Conservation (phyloP, 495 filamentous ascomycete species). For the Viridothelium virens region DNA sequence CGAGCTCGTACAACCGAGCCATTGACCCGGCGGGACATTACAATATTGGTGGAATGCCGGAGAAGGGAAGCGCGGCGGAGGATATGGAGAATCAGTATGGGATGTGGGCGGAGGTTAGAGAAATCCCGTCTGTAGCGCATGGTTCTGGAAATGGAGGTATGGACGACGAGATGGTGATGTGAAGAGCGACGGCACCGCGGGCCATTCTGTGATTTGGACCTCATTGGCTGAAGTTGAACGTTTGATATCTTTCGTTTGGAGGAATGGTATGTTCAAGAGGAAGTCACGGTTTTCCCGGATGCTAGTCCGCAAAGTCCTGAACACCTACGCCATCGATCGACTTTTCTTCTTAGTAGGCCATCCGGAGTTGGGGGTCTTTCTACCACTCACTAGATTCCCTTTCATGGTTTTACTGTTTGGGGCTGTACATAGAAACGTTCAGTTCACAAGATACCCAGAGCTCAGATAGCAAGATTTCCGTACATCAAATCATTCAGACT, state of each 20-base stretch:
- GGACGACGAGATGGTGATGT: constrained; percentile 14
- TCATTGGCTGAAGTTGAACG: neutral
- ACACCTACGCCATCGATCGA: too few species aligned
- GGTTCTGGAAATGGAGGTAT: neutral
- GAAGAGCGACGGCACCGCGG: too few species aligned
- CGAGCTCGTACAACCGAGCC: constrained; percentile 28
- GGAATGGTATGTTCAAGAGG: too few species aligned
- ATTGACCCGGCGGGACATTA: constrained; percentile 30
- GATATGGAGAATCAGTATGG: constrained; percentile 36
- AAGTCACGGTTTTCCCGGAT: too few species aligned
- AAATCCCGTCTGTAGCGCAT: constrained; percentile 2
- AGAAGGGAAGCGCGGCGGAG: constrained; percentile 23
- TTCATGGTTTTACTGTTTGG: neutral
- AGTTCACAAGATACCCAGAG: constrained; percentile 1
- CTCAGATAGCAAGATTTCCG: constrained; percentile 1
- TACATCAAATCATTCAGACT: neutral
- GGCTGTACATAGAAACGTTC: neutral
- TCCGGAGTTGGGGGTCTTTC: neutral
- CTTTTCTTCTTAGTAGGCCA: neutral
- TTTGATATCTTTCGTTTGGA: neutral
- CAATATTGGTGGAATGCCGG: constrained; percentile 17
- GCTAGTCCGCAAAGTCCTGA: too few species aligned
- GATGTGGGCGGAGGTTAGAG: constrained; percentile 26
- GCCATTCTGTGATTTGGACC: too few species aligned
- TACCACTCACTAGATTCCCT: neutral